These are phyloP conservation scores for Xylariales sp. DNA, from an alignment of 2,329 filamentous ascomycete species.

Conservation along the genomic window DNA sequence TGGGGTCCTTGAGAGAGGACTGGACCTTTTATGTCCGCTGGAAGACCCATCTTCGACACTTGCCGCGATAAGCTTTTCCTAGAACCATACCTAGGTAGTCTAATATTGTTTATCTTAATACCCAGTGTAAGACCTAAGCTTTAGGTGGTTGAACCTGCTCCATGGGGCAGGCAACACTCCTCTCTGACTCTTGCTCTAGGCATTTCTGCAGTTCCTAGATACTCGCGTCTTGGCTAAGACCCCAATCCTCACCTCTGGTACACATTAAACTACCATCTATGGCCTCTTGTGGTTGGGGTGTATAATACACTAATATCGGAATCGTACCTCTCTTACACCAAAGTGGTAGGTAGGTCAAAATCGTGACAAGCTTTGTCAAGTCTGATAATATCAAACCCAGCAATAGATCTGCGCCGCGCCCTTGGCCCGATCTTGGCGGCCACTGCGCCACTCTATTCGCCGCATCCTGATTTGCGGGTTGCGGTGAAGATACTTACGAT, in stretches of 20 bases:
- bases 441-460: conserved; percentile 31
- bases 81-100: neutral
- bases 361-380: conserved; percentile 38
- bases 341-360: conserved; percentile 49
- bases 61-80: conserved; percentile 33
- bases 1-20: neutral
- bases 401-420: conserved; percentile 35
- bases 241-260: conserved; percentile 26
- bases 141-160: neutral
- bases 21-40: conserved; percentile 26
- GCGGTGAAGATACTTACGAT: conserved; percentile 11
- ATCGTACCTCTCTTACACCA: conserved; percentile 45
- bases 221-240: conserved; percentile 20
- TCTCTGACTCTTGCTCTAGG: neutral
- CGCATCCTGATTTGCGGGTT: conserved; percentile 30
- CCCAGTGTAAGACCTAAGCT: neutral
- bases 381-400: conserved; percentile 28
- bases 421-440: conserved; percentile 40
- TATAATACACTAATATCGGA: conserved; percentile 46
- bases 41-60: conserved; percentile 19
- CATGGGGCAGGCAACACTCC: neutral
- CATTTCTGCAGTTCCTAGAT: neutral
- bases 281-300: conserved; percentile 32
- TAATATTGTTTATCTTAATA: neutral
- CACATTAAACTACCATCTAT: conserved; percentile 31